Conservation (phyloP, 1,139 yeast genomes). For the Debaryomyces sp. region DNA sequence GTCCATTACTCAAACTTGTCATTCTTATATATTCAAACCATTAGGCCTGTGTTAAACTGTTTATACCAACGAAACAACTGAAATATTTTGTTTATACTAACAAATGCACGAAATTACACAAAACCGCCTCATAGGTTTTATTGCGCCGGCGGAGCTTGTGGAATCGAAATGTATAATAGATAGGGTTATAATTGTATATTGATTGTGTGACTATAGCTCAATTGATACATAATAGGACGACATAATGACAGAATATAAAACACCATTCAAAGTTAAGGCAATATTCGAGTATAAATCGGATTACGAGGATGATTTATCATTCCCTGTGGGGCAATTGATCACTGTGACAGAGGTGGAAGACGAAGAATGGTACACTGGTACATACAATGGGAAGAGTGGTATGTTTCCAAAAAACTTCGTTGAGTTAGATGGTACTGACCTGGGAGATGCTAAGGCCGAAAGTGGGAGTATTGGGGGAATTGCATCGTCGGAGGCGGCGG, state of each 20-base stretch:
- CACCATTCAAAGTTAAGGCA: conserved; percentile 75
- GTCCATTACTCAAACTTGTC: conserved; percentile 9
- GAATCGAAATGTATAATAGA: background rate
- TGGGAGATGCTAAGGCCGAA: background rate
- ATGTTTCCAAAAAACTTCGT: conserved; percentile 92
- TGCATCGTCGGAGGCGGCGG: background rate
- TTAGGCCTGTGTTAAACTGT: background rate
- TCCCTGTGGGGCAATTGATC: conserved; percentile 66
- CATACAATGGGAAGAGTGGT: conserved; percentile 61
- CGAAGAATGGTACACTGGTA: conserved; percentile 87
- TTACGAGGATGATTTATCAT: conserved; percentile 80
- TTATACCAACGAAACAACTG: background rate
- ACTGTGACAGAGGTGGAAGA: conserved; percentile 80
- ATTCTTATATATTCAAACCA: conserved; percentile 3
- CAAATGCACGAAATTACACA: conserved; percentile 5
- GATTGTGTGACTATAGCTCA: conserved; percentile 4
- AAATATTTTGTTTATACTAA: background rate
- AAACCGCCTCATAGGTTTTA: conserved; percentile 1
- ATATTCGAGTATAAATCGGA: conserved; percentile 75
- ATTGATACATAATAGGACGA: conserved; percentile 4
- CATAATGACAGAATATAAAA: conserved; percentile 5
- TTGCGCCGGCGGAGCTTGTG: conserved; percentile 10
- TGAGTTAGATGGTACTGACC: conserved; percentile 26
- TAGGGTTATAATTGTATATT: background rate
- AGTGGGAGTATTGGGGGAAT: background rate